phyloP scores from a whole-genome alignment of 208 protist genomes.

The Porcisia deanei region DNA sequence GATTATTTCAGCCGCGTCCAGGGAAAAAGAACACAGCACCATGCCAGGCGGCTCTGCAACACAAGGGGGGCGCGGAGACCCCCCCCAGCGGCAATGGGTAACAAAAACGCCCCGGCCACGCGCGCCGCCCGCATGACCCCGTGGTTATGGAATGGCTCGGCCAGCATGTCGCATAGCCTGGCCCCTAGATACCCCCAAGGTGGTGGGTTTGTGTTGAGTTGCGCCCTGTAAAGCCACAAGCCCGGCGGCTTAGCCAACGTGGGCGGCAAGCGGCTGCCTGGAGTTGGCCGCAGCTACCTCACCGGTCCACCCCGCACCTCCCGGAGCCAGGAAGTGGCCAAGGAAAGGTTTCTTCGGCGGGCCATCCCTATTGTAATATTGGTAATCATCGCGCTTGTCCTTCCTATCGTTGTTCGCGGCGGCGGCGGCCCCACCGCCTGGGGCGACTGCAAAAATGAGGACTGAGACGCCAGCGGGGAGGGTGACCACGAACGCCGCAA shows the following conservation, averaged over 20 bases:
- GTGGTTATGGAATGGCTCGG: background rate
- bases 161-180: background rate
- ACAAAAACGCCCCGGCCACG: too few species aligned
- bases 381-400: too few species aligned
- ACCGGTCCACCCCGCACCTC: background rate
- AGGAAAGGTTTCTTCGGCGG: background rate
- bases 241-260: conserved; percentile 9
- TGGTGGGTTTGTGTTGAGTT: background rate
- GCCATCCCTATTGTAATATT: background rate
- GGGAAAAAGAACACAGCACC: background rate
- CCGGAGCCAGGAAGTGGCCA: background rate
- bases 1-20: background rate
- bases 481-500: too few species aligned
- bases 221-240: conserved; percentile 15
- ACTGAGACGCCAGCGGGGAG: too few species aligned
- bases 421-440: background rate
- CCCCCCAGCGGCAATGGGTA: background rate
- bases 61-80: background rate
- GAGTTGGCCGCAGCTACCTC: conserved; percentile 5
- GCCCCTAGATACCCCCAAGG: conserved; percentile 5
- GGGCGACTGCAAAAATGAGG: conserved; percentile 3
- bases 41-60: background rate
- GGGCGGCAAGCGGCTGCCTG: conserved; percentile 3
- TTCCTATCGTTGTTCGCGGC: background rate
- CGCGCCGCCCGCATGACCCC: too few species aligned